Conservation (phyloP, 495 filamentous ascomycete species). For the Penicillium waksmanii region DNA sequence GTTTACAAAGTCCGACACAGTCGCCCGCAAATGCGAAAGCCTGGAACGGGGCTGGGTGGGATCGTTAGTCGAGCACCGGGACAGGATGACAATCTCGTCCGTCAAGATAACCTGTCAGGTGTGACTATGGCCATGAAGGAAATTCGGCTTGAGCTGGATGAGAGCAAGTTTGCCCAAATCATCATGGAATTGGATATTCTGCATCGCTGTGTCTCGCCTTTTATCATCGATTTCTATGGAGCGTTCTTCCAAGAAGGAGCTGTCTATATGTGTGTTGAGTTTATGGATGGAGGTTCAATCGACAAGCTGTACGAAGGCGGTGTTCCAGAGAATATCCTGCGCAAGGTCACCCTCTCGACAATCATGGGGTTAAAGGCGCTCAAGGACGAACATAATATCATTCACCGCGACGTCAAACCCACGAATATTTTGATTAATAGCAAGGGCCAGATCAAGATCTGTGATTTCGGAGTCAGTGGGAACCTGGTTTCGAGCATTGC, state of each 20-base stretch:
- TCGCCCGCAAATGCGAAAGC: constrained; percentile 74
- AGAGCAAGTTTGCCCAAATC: constrained; percentile 94
- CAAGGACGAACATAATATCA: constrained; percentile 99
- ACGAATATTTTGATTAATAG: constrained; percentile 96
- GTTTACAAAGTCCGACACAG: constrained; percentile 95
- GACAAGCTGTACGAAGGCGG: constrained; percentile 96
- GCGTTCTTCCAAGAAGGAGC: constrained; percentile 99
- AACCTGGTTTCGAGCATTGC: constrained; percentile 97
- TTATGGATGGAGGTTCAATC: constrained; percentile 98
- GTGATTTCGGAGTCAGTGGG: constrained; percentile 96
- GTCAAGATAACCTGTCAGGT: constrained; percentile 57
- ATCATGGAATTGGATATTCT: constrained; percentile 98
- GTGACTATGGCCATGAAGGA: constrained; percentile 99
- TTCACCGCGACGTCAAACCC: constrained; percentile 97
- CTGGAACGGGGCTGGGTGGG: constrained; percentile 73
- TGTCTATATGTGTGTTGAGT: constrained; percentile 99
- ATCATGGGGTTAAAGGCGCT: constrained; percentile 88
- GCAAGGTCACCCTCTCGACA: constrained; percentile 90
- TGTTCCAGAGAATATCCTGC: constrained; percentile 84
- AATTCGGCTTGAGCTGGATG: constrained; percentile 94
- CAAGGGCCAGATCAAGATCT: constrained; percentile 92
- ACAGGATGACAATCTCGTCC: constrained; percentile 28
- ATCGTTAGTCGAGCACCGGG: constrained; percentile 52
- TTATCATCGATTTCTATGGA: constrained; percentile 98
- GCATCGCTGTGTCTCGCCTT: constrained; percentile 91